Conservation (phyloP, 2,329 filamentous ascomycete species). For the Epichloe glyceriae region DNA sequence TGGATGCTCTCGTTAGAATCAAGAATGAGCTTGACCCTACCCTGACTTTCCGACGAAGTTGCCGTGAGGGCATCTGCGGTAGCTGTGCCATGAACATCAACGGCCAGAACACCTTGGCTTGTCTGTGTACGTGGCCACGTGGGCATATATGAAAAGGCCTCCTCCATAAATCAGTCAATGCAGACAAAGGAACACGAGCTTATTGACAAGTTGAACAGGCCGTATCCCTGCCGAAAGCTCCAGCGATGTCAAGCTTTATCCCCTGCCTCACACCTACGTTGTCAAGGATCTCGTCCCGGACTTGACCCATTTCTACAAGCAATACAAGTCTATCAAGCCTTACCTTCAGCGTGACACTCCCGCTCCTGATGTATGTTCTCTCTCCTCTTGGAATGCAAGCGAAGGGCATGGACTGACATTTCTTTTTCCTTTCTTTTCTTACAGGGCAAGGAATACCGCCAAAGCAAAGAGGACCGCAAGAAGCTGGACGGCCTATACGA, state of each 20-base stretch:
- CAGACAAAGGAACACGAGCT: background rate
- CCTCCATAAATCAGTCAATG: background rate
- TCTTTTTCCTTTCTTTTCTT: background rate
- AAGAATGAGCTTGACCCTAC: constrained; percentile 99
- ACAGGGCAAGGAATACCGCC: constrained; percentile 83
- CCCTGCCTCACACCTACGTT: constrained; percentile 94
- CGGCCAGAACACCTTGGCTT: constrained; percentile 93
- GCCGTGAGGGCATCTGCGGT: constrained; percentile 95
- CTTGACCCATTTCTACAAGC: constrained; percentile 98
- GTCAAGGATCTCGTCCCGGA: constrained; percentile 98
- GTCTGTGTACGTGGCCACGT: constrained; percentile 62
- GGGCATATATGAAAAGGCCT: background rate
- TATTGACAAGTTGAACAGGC: constrained; percentile 38
- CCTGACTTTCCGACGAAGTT: constrained; percentile 88
- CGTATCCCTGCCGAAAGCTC: constrained; percentile 76
- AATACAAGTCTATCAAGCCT: constrained; percentile 99
- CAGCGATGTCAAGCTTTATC: constrained; percentile 88
- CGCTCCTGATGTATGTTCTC: constrained; percentile 58
- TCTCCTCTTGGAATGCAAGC: background rate
- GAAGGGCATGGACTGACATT: background rate
- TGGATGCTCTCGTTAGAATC: constrained; percentile 92
- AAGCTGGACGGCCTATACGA: constrained; percentile 98
- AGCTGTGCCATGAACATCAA: constrained; percentile 99
- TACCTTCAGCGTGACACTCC: constrained; percentile 88
- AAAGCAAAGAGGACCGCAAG: constrained; percentile 81